Percentiles rank a stretch among this genome's conserved stretches.
phyloP scores from a whole-genome alignment of 1,139 yeast species.

The Pichiaceae sp. region DNA sequence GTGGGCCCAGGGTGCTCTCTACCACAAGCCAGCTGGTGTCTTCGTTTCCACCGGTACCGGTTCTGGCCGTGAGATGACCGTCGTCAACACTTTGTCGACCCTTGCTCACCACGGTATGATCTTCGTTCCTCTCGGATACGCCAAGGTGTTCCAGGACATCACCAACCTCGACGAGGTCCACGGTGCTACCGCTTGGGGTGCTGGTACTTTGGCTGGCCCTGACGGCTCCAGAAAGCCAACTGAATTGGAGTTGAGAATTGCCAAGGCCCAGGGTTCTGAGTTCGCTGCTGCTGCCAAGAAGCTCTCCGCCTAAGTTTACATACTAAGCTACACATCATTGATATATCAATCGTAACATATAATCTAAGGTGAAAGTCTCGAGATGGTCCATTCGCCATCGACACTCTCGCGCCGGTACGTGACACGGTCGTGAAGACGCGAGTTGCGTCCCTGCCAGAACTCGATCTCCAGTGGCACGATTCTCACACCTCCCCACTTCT shows the following conservation, averaged over 20 bases:
- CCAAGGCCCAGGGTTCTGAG: constrained; percentile 52
- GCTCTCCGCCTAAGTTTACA: neutral
- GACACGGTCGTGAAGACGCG: constrained; percentile 85
- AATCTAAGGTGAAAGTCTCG: constrained; percentile 68
- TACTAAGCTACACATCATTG: neutral
- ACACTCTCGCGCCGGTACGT: constrained; percentile 52
- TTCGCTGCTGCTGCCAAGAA: constrained; percentile 37
- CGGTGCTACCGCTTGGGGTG: constrained; percentile 88
- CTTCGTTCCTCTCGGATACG: constrained; percentile 76
- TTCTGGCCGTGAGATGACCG: constrained; percentile 77
- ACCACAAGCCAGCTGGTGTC: constrained; percentile 70
- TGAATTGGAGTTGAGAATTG: constrained; percentile 57
- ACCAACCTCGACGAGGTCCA: constrained; percentile 61
- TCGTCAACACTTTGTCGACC: constrained; percentile 54
- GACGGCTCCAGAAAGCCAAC: constrained; percentile 75
- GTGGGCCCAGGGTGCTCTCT: constrained; percentile 70
- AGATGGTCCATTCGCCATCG: constrained; percentile 49
- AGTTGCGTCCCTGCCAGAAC: constrained; percentile 94
- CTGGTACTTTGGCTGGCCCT: constrained; percentile 71
- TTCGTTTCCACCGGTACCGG: constrained; percentile 80
- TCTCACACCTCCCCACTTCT: constrained; percentile 91
- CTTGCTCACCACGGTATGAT: constrained; percentile 75
- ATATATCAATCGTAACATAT: neutral
- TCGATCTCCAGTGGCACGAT: constrained; percentile 85
- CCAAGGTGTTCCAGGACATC: constrained; percentile 47